Percentiles rank a stretch among this genome's conserved stretches.
These are phyloP conservation scores for Hymenoscyphus repandus DNA, from an alignment of 2,329 filamentous ascomycete genomes.

Conservation along the genomic window DNA sequence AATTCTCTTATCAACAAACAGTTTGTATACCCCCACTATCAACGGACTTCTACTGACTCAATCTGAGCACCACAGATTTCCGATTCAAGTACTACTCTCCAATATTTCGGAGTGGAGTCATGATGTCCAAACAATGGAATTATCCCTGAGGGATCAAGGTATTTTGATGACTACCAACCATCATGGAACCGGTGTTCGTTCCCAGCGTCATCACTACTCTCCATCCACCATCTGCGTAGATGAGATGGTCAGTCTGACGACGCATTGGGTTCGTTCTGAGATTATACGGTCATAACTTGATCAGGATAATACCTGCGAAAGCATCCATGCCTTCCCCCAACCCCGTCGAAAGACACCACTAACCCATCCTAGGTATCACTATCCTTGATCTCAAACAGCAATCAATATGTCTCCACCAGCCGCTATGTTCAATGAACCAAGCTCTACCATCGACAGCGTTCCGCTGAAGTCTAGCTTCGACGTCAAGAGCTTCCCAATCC, in stretches of 20 bases:
- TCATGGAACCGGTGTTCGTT: constrained; percentile 60
- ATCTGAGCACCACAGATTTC: constrained; percentile 2
- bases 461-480: constrained; percentile 40
- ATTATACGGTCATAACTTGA: constrained; percentile 93
- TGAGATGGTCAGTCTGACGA: constrained; percentile 26
- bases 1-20: neutral
- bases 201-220: constrained; percentile 30
- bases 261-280: constrained; percentile 55
- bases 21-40: neutral
- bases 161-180: constrained; percentile 37
- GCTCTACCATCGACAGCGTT: constrained; percentile 29
- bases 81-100: constrained; percentile 23
- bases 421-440: constrained; percentile 51
- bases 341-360: constrained; percentile 32
- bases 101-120: constrained; percentile 18
- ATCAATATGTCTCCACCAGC: constrained; percentile 73
- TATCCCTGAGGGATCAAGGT: constrained; percentile 33
- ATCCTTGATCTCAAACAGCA: constrained; percentile 30
- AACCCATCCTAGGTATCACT: constrained; percentile 36
- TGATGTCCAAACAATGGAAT: constrained; percentile 29
- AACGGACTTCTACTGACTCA: neutral
- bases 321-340: constrained; percentile 78
- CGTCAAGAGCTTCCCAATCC: constrained; percentile 42
- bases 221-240: constrained; percentile 26
- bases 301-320: constrained; percentile 99